Evolutionary conservation across 1,284 basidiomycete genomes (phyloP).

Genomic region (Puccinia triticina): DNA sequence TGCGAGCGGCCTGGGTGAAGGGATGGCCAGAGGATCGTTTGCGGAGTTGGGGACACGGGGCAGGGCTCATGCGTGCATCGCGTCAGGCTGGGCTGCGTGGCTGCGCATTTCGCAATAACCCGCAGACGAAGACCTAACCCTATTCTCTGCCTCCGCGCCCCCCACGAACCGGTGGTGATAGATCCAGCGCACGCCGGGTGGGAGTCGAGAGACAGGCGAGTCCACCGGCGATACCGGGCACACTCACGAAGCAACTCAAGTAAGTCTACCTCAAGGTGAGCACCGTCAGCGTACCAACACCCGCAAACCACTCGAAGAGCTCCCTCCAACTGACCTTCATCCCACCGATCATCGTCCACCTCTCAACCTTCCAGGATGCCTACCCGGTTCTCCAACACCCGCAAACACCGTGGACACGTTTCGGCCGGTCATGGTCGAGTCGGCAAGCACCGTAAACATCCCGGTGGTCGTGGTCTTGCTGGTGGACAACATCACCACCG

Average conservation of each 20-base stretch:
- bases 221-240: neutral
- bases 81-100: constrained; percentile 32
- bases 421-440: constrained; percentile 99
- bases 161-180: neutral
- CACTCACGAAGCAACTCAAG: neutral
- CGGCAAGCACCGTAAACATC: constrained; percentile 99
- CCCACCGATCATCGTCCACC: neutral
- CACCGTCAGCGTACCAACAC: neutral
- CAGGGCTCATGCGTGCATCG: too few relatives aligned
- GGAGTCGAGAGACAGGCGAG: neutral
- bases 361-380: constrained; percentile 68
- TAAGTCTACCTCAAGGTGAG: constrained; percentile 17
- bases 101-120: neutral
- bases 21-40: neutral
- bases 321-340: neutral
- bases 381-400: constrained; percentile 89
- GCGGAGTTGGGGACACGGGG: too few relatives aligned
- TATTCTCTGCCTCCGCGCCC: constrained; percentile 2
- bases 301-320: neutral
- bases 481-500: constrained; percentile 99
- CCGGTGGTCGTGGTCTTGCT: constrained; percentile 99
- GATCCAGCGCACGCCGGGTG: neutral
- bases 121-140: constrained; percentile 22
- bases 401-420: constrained; percentile 98
- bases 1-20: neutral